Evolutionary conservation across 495 filamentous ascomycete species (phyloP).

Genomic region (Tuber umbilicatum): DNA sequence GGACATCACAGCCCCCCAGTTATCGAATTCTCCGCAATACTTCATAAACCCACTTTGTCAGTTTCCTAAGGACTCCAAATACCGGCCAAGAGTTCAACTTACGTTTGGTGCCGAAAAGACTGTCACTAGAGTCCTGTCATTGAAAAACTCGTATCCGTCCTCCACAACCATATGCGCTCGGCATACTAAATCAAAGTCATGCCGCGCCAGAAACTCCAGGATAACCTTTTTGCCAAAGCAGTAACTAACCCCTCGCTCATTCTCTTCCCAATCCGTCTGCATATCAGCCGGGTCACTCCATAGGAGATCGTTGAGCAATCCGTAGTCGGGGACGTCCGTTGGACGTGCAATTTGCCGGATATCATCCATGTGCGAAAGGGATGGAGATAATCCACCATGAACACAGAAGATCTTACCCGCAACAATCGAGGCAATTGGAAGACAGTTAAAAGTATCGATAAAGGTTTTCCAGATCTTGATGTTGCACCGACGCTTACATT

Average conservation of each 20-base stretch:
- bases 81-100: conserved; percentile 44
- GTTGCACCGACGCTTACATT: conserved; percentile 95
- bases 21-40: conserved; percentile 99
- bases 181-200: conserved; percentile 97
- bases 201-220: conserved; percentile 84
- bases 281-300: conserved; percentile 99
- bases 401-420: conserved; percentile 99
- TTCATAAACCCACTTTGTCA: conserved; percentile 42
- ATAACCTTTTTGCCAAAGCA: conserved; percentile 99
- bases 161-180: conserved; percentile 99
- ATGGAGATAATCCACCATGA: conserved; percentile 89
- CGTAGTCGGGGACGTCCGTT: conserved; percentile 97
- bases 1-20: conserved; percentile 98
- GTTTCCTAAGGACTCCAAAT: conserved; percentile 6
- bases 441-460: conserved; percentile 92
- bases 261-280: conserved; percentile 96
- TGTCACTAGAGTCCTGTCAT: conserved; percentile 88
- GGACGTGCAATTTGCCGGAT: conserved; percentile 92
- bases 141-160: conserved; percentile 99
- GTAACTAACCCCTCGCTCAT: conserved; percentile 95
- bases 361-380: conserved; percentile 93
- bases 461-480: conserved; percentile 99
- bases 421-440: conserved; percentile 93
- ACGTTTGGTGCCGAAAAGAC: conserved; percentile 98
- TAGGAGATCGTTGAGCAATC: conserved; percentile 87